Evolutionary conservation across 1,284 basidiomycete species (phyloP).

Genomic region (Malassezia brasiliensis): DNA sequence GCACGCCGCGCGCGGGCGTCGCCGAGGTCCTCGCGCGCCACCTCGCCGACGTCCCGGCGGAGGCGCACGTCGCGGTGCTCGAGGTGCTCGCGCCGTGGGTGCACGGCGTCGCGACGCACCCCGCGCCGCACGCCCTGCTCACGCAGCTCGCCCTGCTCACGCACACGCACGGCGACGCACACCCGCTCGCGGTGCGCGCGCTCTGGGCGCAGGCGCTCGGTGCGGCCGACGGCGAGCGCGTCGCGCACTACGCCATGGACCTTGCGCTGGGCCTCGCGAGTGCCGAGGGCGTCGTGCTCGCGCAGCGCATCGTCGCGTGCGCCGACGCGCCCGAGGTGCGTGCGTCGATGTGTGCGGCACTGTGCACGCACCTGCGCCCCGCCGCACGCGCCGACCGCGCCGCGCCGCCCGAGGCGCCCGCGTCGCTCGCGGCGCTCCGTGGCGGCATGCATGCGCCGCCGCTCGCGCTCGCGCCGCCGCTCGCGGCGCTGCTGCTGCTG

Average conservation of each 20-base stretch:
- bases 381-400: too few relatives aligned
- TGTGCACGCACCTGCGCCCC: not conserved
- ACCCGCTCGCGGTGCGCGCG: conserved; percentile 67
- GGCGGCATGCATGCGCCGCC: not conserved
- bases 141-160: conserved; percentile 74
- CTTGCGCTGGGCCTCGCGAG: conserved; percentile 1
- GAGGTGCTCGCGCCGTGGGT: conserved; percentile 8
- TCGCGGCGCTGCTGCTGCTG: conserved; percentile 5
- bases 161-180: conserved; percentile 61
- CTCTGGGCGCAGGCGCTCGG: conserved; percentile 55
- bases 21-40: conserved; percentile 1
- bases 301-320: conserved; percentile 2
- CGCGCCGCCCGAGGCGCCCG: not conserved
- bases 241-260: not conserved
- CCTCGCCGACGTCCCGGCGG: conserved; percentile 3
- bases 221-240: not conserved
- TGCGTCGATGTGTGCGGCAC: not conserved
- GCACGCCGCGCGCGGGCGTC: not conserved
- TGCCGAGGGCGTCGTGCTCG: conserved; percentile 1
- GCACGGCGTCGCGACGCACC: not conserved
- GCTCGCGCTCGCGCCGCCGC: not conserved
- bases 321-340: not conserved
- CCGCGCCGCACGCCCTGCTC: conserved; percentile 50
- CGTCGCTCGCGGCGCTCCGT: conserved; percentile 1
- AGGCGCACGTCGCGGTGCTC: conserved; percentile 1